phyloP scores from a whole-genome alignment of 1,284 basidiomycete genomes.

The Ceratobasidium sp. region DNA sequence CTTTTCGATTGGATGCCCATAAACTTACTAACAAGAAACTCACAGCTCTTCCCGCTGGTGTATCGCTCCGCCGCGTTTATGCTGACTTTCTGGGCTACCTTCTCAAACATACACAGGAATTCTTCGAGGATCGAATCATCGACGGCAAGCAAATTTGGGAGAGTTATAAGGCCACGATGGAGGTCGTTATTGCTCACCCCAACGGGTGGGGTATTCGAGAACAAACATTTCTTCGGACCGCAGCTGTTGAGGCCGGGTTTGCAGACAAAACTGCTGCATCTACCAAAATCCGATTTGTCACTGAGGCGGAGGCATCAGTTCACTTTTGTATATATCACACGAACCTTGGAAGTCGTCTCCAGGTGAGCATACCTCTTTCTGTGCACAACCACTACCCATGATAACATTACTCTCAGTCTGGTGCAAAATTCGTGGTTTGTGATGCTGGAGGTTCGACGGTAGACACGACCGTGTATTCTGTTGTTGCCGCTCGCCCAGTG shows the following conservation, averaged over 20 bases:
- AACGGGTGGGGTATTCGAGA: slow-evolving; percentile 43
- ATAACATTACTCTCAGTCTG: slow-evolving; percentile 4
- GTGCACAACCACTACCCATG: slow-evolving; percentile 4
- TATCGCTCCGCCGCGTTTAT: slow-evolving; percentile 29
- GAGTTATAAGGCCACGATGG: background rate
- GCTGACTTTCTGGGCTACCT: slow-evolving; percentile 40
- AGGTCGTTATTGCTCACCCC: slow-evolving; percentile 42
- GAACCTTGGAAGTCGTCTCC: slow-evolving; percentile 18
- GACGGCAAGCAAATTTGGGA: slow-evolving; percentile 34
- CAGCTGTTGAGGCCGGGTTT: slow-evolving; percentile 37
- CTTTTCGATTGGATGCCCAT: background rate
- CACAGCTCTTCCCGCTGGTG: slow-evolving; percentile 12
- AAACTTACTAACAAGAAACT: background rate
- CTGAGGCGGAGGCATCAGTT: slow-evolving; percentile 46
- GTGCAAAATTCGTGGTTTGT: slow-evolving; percentile 36
- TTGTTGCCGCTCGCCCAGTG: background rate
- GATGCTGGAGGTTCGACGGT: slow-evolving; percentile 47
- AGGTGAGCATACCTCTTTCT: background rate
- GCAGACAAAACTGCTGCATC: background rate
- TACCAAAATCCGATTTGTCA: slow-evolving; percentile 41
- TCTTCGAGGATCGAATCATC: slow-evolving; percentile 30
- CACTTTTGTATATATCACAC: slow-evolving; percentile 45
- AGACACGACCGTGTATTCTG: slow-evolving; percentile 44
- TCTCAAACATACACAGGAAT: slow-evolving; percentile 34
- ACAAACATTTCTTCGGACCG: slow-evolving; percentile 34